Conservation (phyloP, 805 yeast species). For the Sugiyamaella valdiviana region DNA sequence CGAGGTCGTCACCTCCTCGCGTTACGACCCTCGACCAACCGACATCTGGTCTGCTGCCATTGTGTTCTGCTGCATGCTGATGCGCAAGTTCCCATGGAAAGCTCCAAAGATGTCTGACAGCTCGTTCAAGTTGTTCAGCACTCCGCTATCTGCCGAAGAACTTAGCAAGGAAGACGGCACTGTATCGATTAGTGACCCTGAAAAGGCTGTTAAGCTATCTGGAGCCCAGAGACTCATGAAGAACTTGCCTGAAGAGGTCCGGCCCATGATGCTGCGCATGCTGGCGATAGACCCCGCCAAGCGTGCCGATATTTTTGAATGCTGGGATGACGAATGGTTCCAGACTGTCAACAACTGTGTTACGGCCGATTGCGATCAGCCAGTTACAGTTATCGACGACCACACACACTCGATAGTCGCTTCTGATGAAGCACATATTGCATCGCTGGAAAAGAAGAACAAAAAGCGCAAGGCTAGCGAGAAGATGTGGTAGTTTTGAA, state of each 20-base stretch:
- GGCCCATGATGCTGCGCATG: conserved; percentile 61
- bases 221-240: conserved; percentile 69
- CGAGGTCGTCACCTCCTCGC: conserved; percentile 75
- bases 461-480: conserved; percentile 48
- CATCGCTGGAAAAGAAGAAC: conserved; percentile 74
- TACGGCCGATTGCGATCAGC: conserved; percentile 26
- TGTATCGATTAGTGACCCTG: conserved; percentile 26
- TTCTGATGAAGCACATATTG: conserved; percentile 92
- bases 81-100: conserved; percentile 92
- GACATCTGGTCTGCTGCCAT: conserved; percentile 93
- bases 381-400: conserved; percentile 41
- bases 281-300: conserved; percentile 53
- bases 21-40: conserved; percentile 87
- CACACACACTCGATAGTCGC: conserved; percentile 87
- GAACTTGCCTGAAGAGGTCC: conserved; percentile 62
- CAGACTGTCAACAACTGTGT: conserved; percentile 63
- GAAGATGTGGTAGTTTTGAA: conserved; percentile 30
- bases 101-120: conserved; percentile 77
- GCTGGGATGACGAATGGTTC: conserved; percentile 55
- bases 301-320: conserved; percentile 53
- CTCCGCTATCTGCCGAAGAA: conserved; percentile 51
- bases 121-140: conserved; percentile 76
- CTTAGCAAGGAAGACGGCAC: not conserved
- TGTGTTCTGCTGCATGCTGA: conserved; percentile 84
- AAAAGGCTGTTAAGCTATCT: not conserved